Evolutionary conservation across 1,139 yeast species (phyloP).

Genomic region (Geotrichum fermentans): DNA sequence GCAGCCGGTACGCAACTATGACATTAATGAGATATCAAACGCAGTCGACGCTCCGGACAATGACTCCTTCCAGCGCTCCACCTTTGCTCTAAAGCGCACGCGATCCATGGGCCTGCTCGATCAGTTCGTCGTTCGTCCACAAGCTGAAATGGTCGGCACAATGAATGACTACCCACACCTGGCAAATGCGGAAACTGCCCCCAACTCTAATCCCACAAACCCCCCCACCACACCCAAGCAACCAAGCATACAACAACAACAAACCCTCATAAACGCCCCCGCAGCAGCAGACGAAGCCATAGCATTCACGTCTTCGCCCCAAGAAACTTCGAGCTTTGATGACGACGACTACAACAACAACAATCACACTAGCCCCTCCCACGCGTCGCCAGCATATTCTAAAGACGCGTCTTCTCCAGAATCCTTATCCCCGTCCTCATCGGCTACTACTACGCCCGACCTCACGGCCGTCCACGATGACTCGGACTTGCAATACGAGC

Average conservation of each 20-base stretch:
- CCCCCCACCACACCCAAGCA: neutral
- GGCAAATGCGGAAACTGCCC: neutral
- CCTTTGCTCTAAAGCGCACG: slow-evolving; percentile 76
- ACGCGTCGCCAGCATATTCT: slow-evolving; percentile 7
- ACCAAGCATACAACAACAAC: slow-evolving; percentile 2
- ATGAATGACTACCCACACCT: slow-evolving; percentile 35
- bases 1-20: slow-evolving; percentile 10
- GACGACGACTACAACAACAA: slow-evolving; percentile 15
- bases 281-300: slow-evolving; percentile 3
- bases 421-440: slow-evolving; percentile 16
- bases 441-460: slow-evolving; percentile 34
- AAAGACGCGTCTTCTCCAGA: slow-evolving; percentile 11
- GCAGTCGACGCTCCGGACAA: slow-evolving; percentile 68
- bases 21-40: slow-evolving; percentile 33
- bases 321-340: slow-evolving; percentile 12
- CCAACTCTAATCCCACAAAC: neutral
- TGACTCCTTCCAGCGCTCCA: slow-evolving; percentile 63
- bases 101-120: slow-evolving; percentile 79
- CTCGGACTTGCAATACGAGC: slow-evolving; percentile 71
- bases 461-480: slow-evolving; percentile 59
- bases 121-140: slow-evolving; percentile 49
- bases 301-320: slow-evolving; percentile 15
- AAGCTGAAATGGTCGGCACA: slow-evolving; percentile 31
- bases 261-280: neutral
- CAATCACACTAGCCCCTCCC: neutral